Percentiles rank a stretch among this genome's conserved stretches.
These are phyloP conservation scores for Malassezia furfur DNA, from an alignment of 1,284 basidiomycete species.

Conservation along the genomic window DNA sequence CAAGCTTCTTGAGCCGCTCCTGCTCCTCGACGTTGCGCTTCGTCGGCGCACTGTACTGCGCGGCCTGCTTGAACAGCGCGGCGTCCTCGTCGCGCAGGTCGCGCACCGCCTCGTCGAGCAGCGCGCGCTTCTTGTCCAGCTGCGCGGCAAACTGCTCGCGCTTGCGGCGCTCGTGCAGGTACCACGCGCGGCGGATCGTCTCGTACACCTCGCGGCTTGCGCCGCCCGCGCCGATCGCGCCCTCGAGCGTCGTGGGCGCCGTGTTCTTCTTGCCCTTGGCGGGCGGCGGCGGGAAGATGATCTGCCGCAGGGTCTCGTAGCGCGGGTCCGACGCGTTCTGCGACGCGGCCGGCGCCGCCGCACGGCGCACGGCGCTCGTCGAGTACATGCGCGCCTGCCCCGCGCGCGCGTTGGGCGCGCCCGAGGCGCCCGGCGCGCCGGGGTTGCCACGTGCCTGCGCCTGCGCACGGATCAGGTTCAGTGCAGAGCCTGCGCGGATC, in stretches of 20 bases:
- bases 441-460: slow-evolving; percentile 16
- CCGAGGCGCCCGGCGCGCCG: slow-evolving; percentile 17
- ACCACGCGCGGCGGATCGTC: slow-evolving; percentile 85
- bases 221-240: slow-evolving; percentile 22
- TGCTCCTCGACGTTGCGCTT: slow-evolving; percentile 37
- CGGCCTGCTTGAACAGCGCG: slow-evolving; percentile 29
- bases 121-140: slow-evolving; percentile 27
- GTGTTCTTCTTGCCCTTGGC: slow-evolving; percentile 20
- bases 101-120: slow-evolving; percentile 31
- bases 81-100: slow-evolving; percentile 23
- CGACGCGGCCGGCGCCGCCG: slow-evolving; percentile 23
- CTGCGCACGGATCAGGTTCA: slow-evolving; percentile 42
- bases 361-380: slow-evolving; percentile 27
- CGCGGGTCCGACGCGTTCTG: slow-evolving; percentile 33
- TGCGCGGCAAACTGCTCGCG: slow-evolving; percentile 52
- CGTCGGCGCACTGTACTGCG: slow-evolving; percentile 34
- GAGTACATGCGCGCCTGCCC: slow-evolving; percentile 18
- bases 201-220: slow-evolving; percentile 65
- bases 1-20: slow-evolving; percentile 27
- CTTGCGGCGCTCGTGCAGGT: slow-evolving; percentile 65
- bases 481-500: slow-evolving; percentile 45
- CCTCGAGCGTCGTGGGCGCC: slow-evolving; percentile 18
- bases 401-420: not conserved
- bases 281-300: slow-evolving; percentile 33
- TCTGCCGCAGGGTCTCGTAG: slow-evolving; percentile 39